Conservation (phyloP, 768 basidiomycete genomes). For the Amanita rimosa region DNA sequence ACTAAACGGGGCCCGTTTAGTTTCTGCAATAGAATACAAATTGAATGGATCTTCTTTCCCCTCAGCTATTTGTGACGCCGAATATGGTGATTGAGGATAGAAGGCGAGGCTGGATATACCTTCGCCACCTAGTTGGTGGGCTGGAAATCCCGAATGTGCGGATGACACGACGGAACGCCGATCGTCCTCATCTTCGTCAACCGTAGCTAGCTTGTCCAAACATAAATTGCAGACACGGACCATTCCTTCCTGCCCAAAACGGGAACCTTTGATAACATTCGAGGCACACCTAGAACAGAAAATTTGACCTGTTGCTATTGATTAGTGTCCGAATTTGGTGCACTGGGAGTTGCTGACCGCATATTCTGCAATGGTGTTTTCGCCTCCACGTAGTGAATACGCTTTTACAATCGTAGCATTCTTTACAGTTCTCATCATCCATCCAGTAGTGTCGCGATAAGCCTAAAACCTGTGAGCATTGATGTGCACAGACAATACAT, state of each 20-base stretch:
- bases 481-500: neutral
- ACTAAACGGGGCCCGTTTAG: constrained; percentile 40
- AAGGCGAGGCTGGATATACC: constrained; percentile 17
- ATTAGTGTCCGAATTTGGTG: neutral
- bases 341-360: constrained; percentile 41
- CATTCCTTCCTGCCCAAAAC: constrained; percentile 93
- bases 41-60: constrained; percentile 70
- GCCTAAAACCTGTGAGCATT: constrained; percentile 30
- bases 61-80: constrained; percentile 76
- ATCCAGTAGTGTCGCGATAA: constrained; percentile 96
- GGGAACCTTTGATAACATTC: constrained; percentile 87
- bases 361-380: constrained; percentile 97
- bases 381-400: constrained; percentile 90
- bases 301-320: constrained; percentile 61
- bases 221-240: constrained; percentile 94
- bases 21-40: constrained; percentile 76
- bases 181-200: constrained; percentile 84
- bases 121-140: constrained; percentile 60
- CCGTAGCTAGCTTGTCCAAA: constrained; percentile 82
- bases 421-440: constrained; percentile 92
- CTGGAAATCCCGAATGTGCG: constrained; percentile 50
- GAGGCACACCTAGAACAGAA: constrained; percentile 97
- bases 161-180: constrained; percentile 71
- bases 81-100: constrained; percentile 79
- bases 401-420: constrained; percentile 93